Base-by-base conservation (phyloP, 164 flowering plant genomes). In the Houttuynia cordata region DNA sequence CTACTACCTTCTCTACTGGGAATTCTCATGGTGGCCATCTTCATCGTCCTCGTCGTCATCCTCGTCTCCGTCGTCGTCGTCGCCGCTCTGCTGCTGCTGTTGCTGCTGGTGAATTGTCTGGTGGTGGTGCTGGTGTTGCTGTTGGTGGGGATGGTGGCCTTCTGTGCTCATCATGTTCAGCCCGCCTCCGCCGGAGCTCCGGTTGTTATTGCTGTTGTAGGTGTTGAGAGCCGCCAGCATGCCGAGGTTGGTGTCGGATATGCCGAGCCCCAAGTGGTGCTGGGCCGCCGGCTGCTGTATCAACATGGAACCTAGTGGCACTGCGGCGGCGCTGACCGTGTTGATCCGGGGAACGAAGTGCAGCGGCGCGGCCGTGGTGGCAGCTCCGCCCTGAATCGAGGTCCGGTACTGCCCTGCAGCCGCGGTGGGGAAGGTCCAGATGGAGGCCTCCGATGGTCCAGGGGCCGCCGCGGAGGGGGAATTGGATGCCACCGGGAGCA, bases 181-280 rank as follows among this genome's bases (percentile, higher is more conserved):
- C 12, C 49, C 49, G 17, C 14, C 49, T 14, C 14, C 12, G 49
- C 14, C 17, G 49, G 49, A 42, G 49, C 49, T 14, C 8, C 49
- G 49, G 49, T 10, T 42, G 49, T 42, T 42, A 8, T 14, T 42
- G 49, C 83, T 70, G 0, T 76, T 74, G 57, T 71, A 80, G 17
- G 87, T 84, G 66, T 86, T 82, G 0, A 86, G 67, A n/a, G 91
- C 91, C 0, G 88, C 88, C 56, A 86, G 62, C 92, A 88, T 85
- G 2, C 96, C 92, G 65, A 88, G 53, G 68, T 87, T 84, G 0
- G 85, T 69, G 14, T 87, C 95, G 0, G 81, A 66, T 41, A 76
- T 68, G 17, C 87, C 84, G 8, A 87, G 57, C 13, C 92, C 96
- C 0, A 83, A 76, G 58, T 81, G 80, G 62, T 79, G 87, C 9